Evolutionary conservation across 73 alveolate species (phyloP).

Genomic region (Stentor coeruleus): DNA sequence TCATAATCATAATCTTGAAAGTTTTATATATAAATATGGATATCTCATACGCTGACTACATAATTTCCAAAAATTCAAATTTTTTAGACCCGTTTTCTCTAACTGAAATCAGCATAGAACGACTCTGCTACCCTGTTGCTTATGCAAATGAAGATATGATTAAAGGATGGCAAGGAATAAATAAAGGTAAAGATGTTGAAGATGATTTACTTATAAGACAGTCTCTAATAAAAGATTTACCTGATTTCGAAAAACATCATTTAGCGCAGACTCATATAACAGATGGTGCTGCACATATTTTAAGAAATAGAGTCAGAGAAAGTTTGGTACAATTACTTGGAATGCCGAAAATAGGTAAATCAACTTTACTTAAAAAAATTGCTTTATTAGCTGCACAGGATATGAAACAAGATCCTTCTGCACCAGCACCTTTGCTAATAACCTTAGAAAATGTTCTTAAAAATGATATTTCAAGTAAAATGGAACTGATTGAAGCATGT

Average conservation of each 20-base stretch:
- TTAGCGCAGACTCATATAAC: background rate
- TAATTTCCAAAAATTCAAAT: background rate
- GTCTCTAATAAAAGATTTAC: background rate
- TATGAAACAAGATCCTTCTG: background rate
- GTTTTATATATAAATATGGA: slow-evolving; percentile 24
- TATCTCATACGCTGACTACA: slow-evolving; percentile 8
- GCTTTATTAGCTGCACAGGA: slow-evolving; percentile 22
- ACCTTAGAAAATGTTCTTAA: background rate
- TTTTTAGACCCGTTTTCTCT: slow-evolving; percentile 12
- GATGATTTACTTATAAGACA: background rate
- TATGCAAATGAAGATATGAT: background rate
- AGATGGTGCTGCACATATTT: slow-evolving; percentile 25
- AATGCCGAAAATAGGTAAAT: slow-evolving; percentile 19
- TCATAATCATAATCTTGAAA: too few species aligned
- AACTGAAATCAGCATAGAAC: slow-evolving; percentile 10
- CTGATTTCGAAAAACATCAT: background rate
- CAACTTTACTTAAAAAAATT: background rate
- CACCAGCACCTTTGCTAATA: slow-evolving; percentile 9
- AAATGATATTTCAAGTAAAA: background rate
- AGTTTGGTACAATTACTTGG: background rate
- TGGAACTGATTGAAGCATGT: slow-evolving; percentile 15
- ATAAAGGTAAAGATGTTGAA: slow-evolving; percentile 8
- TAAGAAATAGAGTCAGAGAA: background rate
- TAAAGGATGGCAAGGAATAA: background rate
- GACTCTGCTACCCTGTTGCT: slow-evolving; percentile 22